Evolutionary conservation across 164 flowering plant species (phyloP), one percentile per base, ranked within the genome.

Genomic region (Chimonanthus praecox): DNA sequence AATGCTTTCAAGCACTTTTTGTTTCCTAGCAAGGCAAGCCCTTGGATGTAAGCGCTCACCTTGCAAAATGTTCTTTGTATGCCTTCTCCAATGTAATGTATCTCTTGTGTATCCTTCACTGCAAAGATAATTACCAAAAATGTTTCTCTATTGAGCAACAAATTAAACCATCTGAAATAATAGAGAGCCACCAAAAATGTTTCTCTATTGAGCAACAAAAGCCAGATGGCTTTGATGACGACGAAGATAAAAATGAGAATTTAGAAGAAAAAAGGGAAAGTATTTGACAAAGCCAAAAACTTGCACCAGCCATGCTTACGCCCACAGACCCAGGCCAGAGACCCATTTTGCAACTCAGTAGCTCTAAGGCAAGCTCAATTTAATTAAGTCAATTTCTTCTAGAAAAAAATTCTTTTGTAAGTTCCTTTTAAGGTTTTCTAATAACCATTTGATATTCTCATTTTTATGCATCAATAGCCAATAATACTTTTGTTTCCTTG

Each of bases 31-130:
- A 15, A 77, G 47, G 77, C 80, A 84, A 69, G 79, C 78, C 83
- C 88, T 82, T 74, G 71, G 81, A 48, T 54, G 74, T 64, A 78
- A 69, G 64, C 79, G 67, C 69, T 81, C 87, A 70, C 78, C 80
- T 49, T 79, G 81, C 54, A 77, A 75, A 15, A 50, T 72, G 6
- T 83, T 87, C 75, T 80, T 83, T 43, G 74, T 80, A 21, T 86
- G 89, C 64, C 86, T 87, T 75, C 73, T 83, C 87, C 92, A 83
- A 65, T 82, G 82, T 65, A 83, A 87, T 51, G 82, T 72, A 76
- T 89, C 92, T 71, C 80, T 81, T n/a, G 77, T 66, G 75, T 77
- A 82, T 20, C 85, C 91, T 67, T 87, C 91, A 74, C 97, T 94
- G 92, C 65, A 86, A 73, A n/a, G 69, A 64, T 67, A 64, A 58